Base-by-base conservation (phyloP, 1,284 basidiomycete genomes). In the Somion occarium region DNA sequence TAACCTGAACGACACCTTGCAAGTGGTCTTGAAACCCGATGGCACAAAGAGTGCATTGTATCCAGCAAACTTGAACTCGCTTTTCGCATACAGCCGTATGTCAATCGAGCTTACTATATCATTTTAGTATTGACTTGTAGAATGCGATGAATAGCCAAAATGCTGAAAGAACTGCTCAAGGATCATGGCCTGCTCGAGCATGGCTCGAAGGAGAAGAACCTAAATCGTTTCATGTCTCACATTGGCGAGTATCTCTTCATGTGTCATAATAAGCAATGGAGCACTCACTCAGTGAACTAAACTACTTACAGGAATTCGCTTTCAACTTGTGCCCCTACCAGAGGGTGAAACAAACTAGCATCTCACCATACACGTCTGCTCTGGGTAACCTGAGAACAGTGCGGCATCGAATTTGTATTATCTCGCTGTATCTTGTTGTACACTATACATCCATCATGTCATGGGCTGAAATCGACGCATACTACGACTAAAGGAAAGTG, bases 191-290 rank as follows among this genome's bases (percentile, higher is more conserved):
- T 84, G 11, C 61, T 60, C 7, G 70, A 70, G 37, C 68, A 73
- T 34, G 70, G 72, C 1, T 59, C 65, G 18, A 63, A 69, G 18
- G 68, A 73, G 49, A 65, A 63, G 55, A 80, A 80, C 56, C 61
- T 78, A 43, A 79, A 76, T 52, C 63, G 69, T n/a, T 82, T 83
- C 60, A 70, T 83, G 65, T 63, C 69, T 25, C 74, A 79, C 59
- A 76, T 82, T 51, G 80, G 80, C 78, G 53, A 59, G 69, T 62
- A 43, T 47, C 13, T 46, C 25, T 5, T 5, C 42, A 5, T 19
- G 25, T n/a, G n/a, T n/a, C n/a, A n/a, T n/a, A n/a, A n/a, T n/a
- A n/a, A n/a, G n/a, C n/a, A n/a, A n/a, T n/a, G n/a, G n/a, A n/a
- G n/a, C n/a, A n/a, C n/a, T n/a, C n/a, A n/a, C n/a, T n/a, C n/a